Conservation (phyloP, 257 asterid genomes). For the Paraleonurus japonicus region DNA sequence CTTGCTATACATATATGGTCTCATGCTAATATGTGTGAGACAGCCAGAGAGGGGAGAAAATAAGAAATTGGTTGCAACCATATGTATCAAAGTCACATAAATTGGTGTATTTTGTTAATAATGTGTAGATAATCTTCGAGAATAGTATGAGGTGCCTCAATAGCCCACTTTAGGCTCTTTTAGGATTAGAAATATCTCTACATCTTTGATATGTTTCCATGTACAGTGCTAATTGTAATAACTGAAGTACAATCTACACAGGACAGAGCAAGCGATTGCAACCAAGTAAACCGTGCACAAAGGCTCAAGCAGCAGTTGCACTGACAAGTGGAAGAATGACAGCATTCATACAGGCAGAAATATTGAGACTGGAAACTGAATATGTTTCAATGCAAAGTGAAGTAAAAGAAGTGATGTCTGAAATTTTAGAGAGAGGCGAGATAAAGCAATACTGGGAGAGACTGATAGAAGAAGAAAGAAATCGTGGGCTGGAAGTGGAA, state of each 20-base stretch:
- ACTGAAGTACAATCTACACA: constrained; percentile 35
- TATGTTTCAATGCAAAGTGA: constrained; percentile 42
- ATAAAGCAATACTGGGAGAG: constrained; percentile 63
- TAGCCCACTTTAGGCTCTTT: background rate
- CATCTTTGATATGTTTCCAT: background rate
- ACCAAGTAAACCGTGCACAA: constrained; percentile 87
- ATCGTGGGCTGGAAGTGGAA: constrained; percentile 48
- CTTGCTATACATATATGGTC: background rate
- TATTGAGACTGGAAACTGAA: constrained; percentile 63
- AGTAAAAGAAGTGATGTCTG: constrained; percentile 54
- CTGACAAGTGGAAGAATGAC: constrained; percentile 70
- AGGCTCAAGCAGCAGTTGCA: constrained; percentile 86
- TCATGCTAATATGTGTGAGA: background rate
- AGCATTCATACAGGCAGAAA: constrained; percentile 49
- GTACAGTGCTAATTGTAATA: background rate
- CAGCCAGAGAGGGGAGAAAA: background rate
- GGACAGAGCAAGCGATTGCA: constrained; percentile 87
- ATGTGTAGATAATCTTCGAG: background rate
- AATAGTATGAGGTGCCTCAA: background rate
- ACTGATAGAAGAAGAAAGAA: constrained; percentile 64
- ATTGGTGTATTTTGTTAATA: background rate
- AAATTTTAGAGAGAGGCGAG: constrained; percentile 73
- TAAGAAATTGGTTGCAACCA: background rate
- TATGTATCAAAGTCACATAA: background rate
- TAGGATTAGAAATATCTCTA: background rate